Evolutionary conservation across 164 flowering plant genomes (phyloP), one percentile per base, ranked within the genome.

Genomic region (Piper longum): DNA sequence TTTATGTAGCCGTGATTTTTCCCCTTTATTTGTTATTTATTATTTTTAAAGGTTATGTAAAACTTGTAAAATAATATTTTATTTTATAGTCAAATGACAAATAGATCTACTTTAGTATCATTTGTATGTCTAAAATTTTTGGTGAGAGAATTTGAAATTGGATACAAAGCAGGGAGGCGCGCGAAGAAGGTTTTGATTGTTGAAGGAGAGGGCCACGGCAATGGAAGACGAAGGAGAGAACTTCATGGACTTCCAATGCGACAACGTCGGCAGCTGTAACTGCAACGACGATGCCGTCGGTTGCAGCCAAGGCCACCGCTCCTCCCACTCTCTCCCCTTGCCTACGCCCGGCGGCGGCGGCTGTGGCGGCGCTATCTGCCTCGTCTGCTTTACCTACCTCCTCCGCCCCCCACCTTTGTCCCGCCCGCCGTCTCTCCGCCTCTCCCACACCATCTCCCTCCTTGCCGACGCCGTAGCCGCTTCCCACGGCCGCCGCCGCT

Each of bases 391-490:
- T 83, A 71, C 85, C 67, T 83, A 88, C 64, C 89, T 90, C 61
- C 67, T 89, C 73, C 75, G 87, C 45, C 65, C 70, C 65, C 87
- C 92, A 39, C 65, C 59, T 42, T 79, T 48, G 52, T 2, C 52
- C 14, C 52, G 52, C 52, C 52, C 97, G 4, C 91, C 83, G n/a
- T 73, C 95, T 9, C 45, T 88, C 56, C 97, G 88, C 68, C 79
- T 87, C 60, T 84, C 91, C 70, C 87, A 87, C 80, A 97, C 97
- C 7, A 84, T 93, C 64, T 85, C 95, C 0, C 97, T 88, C 81
- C 85, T 93, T 74, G 84, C 85, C 19, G 77, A 39, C 7, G 90
- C 96, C 44, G 65, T 86, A 67, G 79, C 80, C 69, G 69, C 61
- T 5, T 59, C 69, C 41, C 75, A 84, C 16, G 78, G 75, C 66